Percentiles rank a stretch among this genome's conserved stretches.
These are phyloP conservation scores for Candida dajiaensis DNA, from an alignment of 805 yeast genomes.

Conservation along the genomic window DNA sequence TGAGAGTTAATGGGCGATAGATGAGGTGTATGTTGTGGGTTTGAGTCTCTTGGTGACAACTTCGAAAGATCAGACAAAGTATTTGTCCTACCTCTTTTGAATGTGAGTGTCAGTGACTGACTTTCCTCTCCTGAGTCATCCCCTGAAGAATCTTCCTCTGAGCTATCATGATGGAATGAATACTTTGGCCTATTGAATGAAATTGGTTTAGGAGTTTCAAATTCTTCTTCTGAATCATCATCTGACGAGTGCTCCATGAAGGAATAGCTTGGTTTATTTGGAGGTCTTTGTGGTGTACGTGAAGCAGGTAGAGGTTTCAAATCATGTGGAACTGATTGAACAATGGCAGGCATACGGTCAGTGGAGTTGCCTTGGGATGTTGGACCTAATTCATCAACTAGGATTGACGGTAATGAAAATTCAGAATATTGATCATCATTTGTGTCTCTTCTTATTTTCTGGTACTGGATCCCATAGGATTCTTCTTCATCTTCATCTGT, in stretches of 20 bases:
- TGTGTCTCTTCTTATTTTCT: constrained; percentile 1
- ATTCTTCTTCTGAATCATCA: constrained; percentile 1
- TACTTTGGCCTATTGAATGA: constrained; percentile 21
- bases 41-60: constrained; percentile 21
- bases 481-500: constrained; percentile 6
- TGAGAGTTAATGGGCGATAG: not conserved
- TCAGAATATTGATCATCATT: constrained; percentile 7
- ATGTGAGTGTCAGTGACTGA: constrained; percentile 5
- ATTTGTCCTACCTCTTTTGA: constrained; percentile 21
- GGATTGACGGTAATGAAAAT: constrained; percentile 12
- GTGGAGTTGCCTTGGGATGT: not conserved
- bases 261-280: constrained; percentile 20
- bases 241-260: constrained; percentile 18
- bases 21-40: constrained; percentile 4
- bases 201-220: not conserved
- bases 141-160: not conserved
- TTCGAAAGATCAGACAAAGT: constrained; percentile 2
- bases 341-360: not conserved
- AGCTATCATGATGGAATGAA: not conserved
- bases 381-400: constrained; percentile 7
- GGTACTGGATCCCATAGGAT: constrained; percentile 8
- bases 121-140: constrained; percentile 2
- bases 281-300: not conserved
- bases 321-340: not conserved
- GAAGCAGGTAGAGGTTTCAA: not conserved